Conservation (phyloP, 106 monocot genomes). For the Dendrobium officinale region DNA sequence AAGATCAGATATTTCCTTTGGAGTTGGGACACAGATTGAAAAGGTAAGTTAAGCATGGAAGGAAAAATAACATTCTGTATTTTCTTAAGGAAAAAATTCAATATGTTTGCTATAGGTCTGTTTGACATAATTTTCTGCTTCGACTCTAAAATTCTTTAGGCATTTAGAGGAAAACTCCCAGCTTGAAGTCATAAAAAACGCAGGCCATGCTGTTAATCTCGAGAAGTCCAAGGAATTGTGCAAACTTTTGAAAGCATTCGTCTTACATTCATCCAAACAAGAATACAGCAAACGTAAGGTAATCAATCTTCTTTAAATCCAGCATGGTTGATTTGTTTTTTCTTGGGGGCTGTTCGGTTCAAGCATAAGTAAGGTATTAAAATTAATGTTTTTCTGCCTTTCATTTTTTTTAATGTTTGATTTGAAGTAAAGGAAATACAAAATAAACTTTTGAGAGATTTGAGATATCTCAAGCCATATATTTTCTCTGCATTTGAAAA, state of each 20-base stretch:
- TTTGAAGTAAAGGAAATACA: background rate
- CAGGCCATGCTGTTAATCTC: constrained; percentile 81
- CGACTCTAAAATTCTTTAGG: constrained; percentile 25
- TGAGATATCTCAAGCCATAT: too few species aligned
- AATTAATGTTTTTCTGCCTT: background rate
- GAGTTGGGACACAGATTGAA: constrained; percentile 67
- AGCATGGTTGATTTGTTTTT: background rate
- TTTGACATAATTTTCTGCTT: background rate
- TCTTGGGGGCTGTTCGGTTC: background rate
- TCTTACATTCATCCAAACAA: constrained; percentile 23
- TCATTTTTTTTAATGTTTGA: background rate
- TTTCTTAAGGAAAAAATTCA: background rate
- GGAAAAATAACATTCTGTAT: background rate
- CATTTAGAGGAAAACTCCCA: constrained; percentile 69
- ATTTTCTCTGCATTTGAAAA: too few species aligned
- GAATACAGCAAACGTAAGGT: constrained; percentile 29
- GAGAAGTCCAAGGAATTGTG: constrained; percentile 72
- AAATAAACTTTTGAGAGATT: background rate
- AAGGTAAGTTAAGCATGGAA: constrained; percentile 24
- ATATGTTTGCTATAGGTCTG: background rate
- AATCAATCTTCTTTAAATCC: background rate
- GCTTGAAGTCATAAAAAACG: constrained; percentile 60
- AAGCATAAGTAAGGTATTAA: background rate
- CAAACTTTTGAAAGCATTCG: constrained; percentile 52
- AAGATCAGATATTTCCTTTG: constrained; percentile 77